phyloP scores from a whole-genome alignment of 2,329 filamentous ascomycete species.

The Elsinoe necatrix region DNA sequence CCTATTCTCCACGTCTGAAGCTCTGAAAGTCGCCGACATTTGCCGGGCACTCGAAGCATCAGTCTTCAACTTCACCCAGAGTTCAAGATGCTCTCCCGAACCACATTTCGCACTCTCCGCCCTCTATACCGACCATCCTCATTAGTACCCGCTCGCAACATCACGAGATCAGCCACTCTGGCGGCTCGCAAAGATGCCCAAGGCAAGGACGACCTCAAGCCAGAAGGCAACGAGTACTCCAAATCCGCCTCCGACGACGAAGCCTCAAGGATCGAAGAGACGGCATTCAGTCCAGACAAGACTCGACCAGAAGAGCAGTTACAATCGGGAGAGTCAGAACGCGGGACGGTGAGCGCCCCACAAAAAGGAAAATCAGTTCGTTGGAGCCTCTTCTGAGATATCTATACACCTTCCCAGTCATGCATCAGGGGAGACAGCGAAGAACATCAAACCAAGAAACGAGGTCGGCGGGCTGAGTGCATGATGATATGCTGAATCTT shows the following conservation, averaged over 20 bases:
- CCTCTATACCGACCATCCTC: neutral
- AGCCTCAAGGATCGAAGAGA: slow-evolving; percentile 46
- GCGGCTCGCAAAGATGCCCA: slow-evolving; percentile 36
- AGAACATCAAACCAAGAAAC: neutral
- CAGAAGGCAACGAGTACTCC: slow-evolving; percentile 57
- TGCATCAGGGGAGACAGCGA: slow-evolving; percentile 1
- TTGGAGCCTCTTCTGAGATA: neutral
- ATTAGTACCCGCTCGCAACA: neutral
- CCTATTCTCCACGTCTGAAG: no score
- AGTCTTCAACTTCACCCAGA: no score
- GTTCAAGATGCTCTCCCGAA: neutral
- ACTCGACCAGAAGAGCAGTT: slow-evolving; percentile 59
- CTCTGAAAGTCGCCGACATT: no score
- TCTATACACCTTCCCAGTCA: neutral
- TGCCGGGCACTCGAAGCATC: no score
- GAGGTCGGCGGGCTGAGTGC: neutral
- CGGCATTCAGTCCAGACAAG: slow-evolving; percentile 60
- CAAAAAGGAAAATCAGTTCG: neutral
- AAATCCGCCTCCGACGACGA: slow-evolving; percentile 57
- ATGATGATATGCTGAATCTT: neutral
- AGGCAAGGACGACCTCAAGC: slow-evolving; percentile 53
- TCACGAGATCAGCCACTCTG: slow-evolving; percentile 21
- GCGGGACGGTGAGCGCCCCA: slow-evolving; percentile 20
- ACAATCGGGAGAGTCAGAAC: slow-evolving; percentile 30
- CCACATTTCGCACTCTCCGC: neutral